Evolutionary conservation across 768 basidiomycete genomes (phyloP).

Genomic region (Galerina marginata): DNA sequence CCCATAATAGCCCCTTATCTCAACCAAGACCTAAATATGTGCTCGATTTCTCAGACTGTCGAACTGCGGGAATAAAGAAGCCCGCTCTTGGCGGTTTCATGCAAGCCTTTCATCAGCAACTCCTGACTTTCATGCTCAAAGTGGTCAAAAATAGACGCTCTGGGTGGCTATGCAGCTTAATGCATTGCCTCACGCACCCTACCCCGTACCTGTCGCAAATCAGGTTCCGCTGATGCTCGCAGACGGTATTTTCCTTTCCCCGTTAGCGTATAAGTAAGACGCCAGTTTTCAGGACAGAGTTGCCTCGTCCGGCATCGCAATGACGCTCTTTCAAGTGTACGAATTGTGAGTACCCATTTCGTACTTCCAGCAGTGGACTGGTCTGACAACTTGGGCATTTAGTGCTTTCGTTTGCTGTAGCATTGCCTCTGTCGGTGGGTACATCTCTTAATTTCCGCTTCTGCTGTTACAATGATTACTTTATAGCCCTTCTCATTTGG

Average conservation of each 20-base stretch:
- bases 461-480: background rate
- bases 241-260: background rate
- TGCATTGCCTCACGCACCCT: too few relatives aligned
- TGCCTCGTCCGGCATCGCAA: background rate
- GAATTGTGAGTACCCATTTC: constrained; percentile 13
- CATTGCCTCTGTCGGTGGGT: constrained; percentile 35
- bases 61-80: too few relatives aligned
- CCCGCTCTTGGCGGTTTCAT: background rate
- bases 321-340: constrained; percentile 16
- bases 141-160: too few relatives aligned
- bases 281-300: background rate
- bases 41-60: background rate
- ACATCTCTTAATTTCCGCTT: background rate
- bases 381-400: background rate
- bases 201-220: too few relatives aligned
- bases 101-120: background rate
- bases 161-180: too few relatives aligned
- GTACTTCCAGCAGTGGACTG: background rate
- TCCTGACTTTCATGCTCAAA: background rate
- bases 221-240: background rate
- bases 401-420: constrained; percentile 38
- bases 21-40: too few relatives aligned
- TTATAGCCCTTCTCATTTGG: constrained; percentile 35
- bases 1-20: too few relatives aligned
- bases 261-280: background rate